Conservation (phyloP, 2,329 filamentous ascomycete species). For the Nemania serpens region DNA sequence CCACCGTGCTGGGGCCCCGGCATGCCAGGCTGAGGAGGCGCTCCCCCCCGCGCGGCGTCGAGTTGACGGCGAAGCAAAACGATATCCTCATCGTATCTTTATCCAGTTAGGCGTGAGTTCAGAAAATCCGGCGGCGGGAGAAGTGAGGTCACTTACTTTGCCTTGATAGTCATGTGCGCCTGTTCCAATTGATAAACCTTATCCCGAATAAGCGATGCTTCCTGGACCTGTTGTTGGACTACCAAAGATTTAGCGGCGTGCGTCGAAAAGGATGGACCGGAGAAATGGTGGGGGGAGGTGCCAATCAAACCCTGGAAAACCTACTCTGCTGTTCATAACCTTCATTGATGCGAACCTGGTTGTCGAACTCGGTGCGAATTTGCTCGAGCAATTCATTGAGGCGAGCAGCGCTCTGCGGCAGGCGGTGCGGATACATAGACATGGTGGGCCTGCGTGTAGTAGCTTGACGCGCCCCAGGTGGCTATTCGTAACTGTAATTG, state of each 20-base stretch:
- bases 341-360: constrained; percentile 77
- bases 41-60: constrained; percentile 70
- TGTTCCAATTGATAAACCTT: constrained; percentile 95
- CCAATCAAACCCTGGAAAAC: constrained; percentile 46
- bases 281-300: background rate
- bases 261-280: background rate
- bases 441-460: constrained; percentile 43
- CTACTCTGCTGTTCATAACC: constrained; percentile 93
- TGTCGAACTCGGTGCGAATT: constrained; percentile 89
- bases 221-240: constrained; percentile 91
- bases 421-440: constrained; percentile 91
- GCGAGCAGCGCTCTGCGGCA: constrained; percentile 67
- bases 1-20: constrained; percentile 75
- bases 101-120: constrained; percentile 14
- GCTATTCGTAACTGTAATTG: background rate
- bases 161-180: constrained; percentile 83
- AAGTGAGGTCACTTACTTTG: constrained; percentile 70
- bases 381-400: constrained; percentile 91
- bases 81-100: constrained; percentile 93
- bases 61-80: constrained; percentile 84
- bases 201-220: constrained; percentile 91
- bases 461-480: constrained; percentile 3
- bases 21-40: constrained; percentile 58
- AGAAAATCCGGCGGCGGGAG: background rate
- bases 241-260: constrained; percentile 38